phyloP scores from a whole-genome alignment of 176 grass and related monocot species.

The Musa acuminata region DNA sequence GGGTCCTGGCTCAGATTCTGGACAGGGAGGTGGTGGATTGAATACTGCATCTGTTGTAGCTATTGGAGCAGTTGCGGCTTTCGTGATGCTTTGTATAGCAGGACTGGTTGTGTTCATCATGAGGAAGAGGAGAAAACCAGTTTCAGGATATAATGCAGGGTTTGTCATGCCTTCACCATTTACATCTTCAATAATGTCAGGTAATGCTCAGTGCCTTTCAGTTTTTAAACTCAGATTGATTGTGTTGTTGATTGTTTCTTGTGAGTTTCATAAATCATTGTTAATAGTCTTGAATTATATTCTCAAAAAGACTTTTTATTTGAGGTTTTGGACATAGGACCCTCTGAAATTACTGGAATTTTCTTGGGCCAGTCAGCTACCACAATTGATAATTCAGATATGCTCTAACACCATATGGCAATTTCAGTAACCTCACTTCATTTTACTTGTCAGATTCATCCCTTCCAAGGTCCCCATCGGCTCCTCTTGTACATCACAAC shows the following conservation, averaged over 20 bases:
- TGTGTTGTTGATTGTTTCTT: neutral
- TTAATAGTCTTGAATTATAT: neutral
- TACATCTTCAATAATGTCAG: constrained; percentile 37
- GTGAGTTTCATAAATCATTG: neutral
- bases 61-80: constrained; percentile 22
- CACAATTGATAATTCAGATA: too few species aligned
- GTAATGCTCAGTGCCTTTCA: constrained; percentile 6
- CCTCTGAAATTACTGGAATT: too few species aligned
- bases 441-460: constrained; percentile 30
- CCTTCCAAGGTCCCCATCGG: constrained; percentile 17
- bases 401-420: neutral
- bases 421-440: constrained; percentile 1
- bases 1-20: neutral
- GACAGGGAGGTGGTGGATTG: neutral
- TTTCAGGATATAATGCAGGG: constrained; percentile 43
- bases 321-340: too few species aligned
- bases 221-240: neutral
- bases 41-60: constrained; percentile 11
- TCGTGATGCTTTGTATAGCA: constrained; percentile 45
- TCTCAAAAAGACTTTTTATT: neutral
- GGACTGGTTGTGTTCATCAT: constrained; percentile 34
- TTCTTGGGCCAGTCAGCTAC: too few species aligned
- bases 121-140: constrained; percentile 37
- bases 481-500: constrained; percentile 39
- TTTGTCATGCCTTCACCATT: constrained; percentile 44